These are phyloP conservation scores for Arctium minus DNA, from an alignment of 129 eudicot species.

Conservation along the genomic window DNA sequence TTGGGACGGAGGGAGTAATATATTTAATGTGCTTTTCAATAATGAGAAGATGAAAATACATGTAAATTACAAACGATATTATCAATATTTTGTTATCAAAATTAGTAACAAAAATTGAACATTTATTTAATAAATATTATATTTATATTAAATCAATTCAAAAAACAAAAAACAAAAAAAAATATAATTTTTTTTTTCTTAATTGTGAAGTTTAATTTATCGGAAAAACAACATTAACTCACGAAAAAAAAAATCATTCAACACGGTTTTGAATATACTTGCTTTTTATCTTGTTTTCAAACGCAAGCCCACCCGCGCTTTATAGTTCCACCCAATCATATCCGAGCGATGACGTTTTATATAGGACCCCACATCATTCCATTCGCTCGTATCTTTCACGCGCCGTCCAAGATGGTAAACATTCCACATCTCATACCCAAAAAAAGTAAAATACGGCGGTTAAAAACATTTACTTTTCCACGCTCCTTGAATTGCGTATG, in stretches of 20 bases:
- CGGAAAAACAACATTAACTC: background rate
- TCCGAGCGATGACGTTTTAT: constrained; percentile 17
- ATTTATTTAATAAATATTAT: too few species aligned
- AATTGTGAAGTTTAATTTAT: constrained; percentile 2
- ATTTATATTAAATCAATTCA: too few species aligned
- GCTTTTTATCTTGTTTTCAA: constrained; percentile 5
- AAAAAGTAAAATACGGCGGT: constrained; percentile 25
- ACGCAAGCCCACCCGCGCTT: constrained; percentile 3
- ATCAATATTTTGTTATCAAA: too few species aligned
- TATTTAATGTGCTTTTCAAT: too few species aligned
- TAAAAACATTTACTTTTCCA: background rate
- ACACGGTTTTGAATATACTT: constrained; percentile 20
- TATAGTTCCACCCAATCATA: constrained; percentile 4
- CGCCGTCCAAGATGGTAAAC: background rate
- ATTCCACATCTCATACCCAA: background rate
- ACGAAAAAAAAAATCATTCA: background rate
- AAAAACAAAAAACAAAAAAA: too few species aligned
- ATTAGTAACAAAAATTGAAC: too few species aligned
- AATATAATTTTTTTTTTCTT: background rate
- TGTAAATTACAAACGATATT: too few species aligned
- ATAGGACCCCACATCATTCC: background rate
- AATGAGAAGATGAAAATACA: too few species aligned
- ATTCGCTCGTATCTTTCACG: constrained; percentile 14
- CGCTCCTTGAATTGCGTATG: constrained; percentile 25
- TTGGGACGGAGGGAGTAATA: too few species aligned